Evolutionary conservation across 2,329 filamentous ascomycete species (phyloP), one percentile per base, ranked within the genome.

Genomic region (Zelopaecilomyces penicillatus): DNA sequence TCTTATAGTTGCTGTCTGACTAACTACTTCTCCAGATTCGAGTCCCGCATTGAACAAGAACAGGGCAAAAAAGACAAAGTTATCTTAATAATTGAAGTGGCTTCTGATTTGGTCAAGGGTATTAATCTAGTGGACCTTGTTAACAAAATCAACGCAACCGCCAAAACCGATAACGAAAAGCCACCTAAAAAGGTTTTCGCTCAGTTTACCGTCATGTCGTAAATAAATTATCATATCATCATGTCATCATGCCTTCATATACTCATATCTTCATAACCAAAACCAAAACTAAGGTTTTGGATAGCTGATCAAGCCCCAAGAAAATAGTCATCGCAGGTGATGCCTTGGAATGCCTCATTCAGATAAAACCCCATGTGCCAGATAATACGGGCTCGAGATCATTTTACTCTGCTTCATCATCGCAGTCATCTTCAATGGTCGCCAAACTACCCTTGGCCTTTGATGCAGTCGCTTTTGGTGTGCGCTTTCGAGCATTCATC

Each of bases 21-120:
- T 19, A 19, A 19, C 19, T 19, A 19, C 19, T 19, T 19, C 46
- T 54, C 51, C 37, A 68, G 65, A 29, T 61, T 63, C 44, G 48
- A 54, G 36, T 51, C 52, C 54, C 56, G 43, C 26, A 57, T 53
- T 46, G 58, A 48, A 49, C 44, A 50, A 33, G 46, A 50, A 36
- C 54, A 63, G 33, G 57, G 58, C 10, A 69, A 69, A 47, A 65
- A 57, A 43, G 52, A 62, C 45, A 64, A 59, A 43, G 50, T 71
- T 39, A 47, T 55, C n/a, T 53, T 73, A 30, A 57, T 54, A 8
- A 61, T 73, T 19, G 54, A 52, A 30, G 47, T 71, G 32, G 54
- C 56, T 37, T 44, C 59, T 39, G 49, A 57, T 19, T 55, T 56
- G 34, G 52, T 51, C 5, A 52, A 55, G 39, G 60, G 59, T 27